A percentile compares a stretch with the other conserved stretches of the same genome.
Conservation (phyloP, 2,329 filamentous ascomycete genomes). For the Ascochyta fabae region DNA sequence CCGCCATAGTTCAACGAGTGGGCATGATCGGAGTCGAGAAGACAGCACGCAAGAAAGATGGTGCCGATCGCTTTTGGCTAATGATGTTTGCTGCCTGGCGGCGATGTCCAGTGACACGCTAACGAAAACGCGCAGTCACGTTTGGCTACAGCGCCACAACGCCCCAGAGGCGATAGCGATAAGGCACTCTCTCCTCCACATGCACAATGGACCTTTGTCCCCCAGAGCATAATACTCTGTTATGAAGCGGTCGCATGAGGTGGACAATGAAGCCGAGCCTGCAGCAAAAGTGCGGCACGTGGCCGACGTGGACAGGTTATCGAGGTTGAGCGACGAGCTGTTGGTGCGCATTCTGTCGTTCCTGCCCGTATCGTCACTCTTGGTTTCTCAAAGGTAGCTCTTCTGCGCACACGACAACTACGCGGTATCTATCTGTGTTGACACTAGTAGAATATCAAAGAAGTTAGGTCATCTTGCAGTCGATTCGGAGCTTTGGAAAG, state of each 20-base stretch:
- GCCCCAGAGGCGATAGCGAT: slow-evolving; percentile 26
- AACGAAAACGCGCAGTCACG: slow-evolving; percentile 34
- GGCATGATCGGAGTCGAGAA: not conserved
- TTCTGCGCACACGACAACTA: not conserved
- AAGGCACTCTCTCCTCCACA: slow-evolving; percentile 18
- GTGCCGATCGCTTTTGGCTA: not conserved
- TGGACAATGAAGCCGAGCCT: slow-evolving; percentile 33
- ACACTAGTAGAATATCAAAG: slow-evolving; percentile 66
- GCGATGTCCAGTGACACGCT: slow-evolving; percentile 20
- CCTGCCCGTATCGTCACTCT: slow-evolving; percentile 72
- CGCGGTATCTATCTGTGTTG: not conserved
- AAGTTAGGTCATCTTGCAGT: slow-evolving; percentile 75
- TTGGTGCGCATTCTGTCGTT: slow-evolving; percentile 82
- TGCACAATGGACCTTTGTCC: slow-evolving; percentile 16
- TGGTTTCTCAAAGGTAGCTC: slow-evolving; percentile 66
- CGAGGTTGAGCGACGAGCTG: slow-evolving; percentile 83
- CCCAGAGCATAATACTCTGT: slow-evolving; percentile 11
- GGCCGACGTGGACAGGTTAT: slow-evolving; percentile 65
- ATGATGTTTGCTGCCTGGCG: slow-evolving; percentile 20
- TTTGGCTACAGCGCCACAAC: not conserved
- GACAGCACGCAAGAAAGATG: not conserved
- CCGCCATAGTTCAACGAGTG: slow-evolving; percentile 31
- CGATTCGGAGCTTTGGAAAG: slow-evolving; percentile 91
- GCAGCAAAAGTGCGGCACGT: slow-evolving; percentile 56
- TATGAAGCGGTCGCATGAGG: slow-evolving; percentile 50